phyloP scores from a whole-genome alignment of 192 early-diverging fungal species.

The Neocallimastix lanati region DNA sequence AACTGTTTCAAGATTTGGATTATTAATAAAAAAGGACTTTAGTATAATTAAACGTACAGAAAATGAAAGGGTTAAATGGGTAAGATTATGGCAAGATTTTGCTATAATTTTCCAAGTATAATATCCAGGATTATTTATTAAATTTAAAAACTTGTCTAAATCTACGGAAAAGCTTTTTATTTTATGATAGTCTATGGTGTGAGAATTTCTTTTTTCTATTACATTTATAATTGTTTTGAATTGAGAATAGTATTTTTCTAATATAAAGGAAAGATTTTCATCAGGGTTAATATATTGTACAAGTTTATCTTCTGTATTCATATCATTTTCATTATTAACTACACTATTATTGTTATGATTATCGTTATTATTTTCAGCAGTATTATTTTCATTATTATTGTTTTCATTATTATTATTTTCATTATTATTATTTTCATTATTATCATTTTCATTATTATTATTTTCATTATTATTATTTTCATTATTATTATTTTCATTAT shows the following conservation, averaged over 20 bases:
- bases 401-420: neutral
- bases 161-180: neutral
- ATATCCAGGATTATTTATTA: neutral
- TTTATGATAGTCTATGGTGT: neutral
- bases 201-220: neutral
- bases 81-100: neutral
- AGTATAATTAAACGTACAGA: neutral
- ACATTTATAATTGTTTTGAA: neutral
- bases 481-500: no score
- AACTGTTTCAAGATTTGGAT: neutral
- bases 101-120: neutral
- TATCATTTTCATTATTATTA: no score
- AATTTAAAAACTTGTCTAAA: neutral
- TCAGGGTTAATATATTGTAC: neutral
- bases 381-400: neutral
- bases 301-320: no score
- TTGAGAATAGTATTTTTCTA: neutral
- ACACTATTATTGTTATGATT: neutral
- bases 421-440: no score
- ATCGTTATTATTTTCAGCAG: neutral
- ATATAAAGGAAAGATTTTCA: neutral
- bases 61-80: neutral
- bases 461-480: no score
- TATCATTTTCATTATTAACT: neutral
- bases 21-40: neutral